These are phyloP conservation scores for Lactuca saligna DNA, from an alignment of 129 eudicot species.

Conservation along the genomic window DNA sequence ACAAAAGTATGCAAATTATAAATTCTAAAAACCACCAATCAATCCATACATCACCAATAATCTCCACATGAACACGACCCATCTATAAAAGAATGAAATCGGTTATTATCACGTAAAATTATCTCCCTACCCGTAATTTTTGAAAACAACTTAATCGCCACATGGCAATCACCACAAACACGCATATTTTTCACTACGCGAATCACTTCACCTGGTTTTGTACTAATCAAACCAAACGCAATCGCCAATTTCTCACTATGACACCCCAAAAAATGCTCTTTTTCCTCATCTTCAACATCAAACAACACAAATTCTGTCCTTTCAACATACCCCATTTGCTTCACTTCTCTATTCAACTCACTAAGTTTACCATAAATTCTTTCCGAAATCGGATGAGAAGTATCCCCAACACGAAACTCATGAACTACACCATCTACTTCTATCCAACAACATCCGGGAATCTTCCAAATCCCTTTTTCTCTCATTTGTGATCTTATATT, in stretches of 20 bases:
- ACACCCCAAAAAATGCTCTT: slow-evolving; percentile 68
- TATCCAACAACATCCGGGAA: slow-evolving; percentile 84
- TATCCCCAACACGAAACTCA: slow-evolving; percentile 85
- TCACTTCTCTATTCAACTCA: slow-evolving; percentile 47
- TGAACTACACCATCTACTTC: slow-evolving; percentile 79
- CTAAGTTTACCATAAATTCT: slow-evolving; percentile 59
- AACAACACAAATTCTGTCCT: slow-evolving; percentile 79
- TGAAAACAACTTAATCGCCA: slow-evolving; percentile 63
- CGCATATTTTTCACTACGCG: slow-evolving; percentile 75
- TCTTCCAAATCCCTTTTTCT: slow-evolving; percentile 52
- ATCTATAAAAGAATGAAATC: slow-evolving; percentile 71
- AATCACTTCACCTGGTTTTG: slow-evolving; percentile 49
- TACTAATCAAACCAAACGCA: slow-evolving; percentile 70
- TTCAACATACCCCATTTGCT: slow-evolving; percentile 65
- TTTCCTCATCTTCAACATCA: slow-evolving; percentile 89
- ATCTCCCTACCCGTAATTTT: slow-evolving; percentile 73
- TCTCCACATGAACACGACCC: slow-evolving; percentile 87
- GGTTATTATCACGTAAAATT: slow-evolving; percentile 67
- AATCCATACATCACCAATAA: slow-evolving; percentile 61
- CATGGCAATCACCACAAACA: slow-evolving; percentile 81
- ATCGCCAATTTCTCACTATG: slow-evolving; percentile 90
- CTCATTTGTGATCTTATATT: slow-evolving; percentile 56
- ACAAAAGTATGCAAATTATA: no score
- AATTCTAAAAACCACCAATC: not conserved
- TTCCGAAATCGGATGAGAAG: slow-evolving; percentile 66